Conservation (phyloP, 2,329 filamentous ascomycete species). For the Salinomyces thailandicus region DNA sequence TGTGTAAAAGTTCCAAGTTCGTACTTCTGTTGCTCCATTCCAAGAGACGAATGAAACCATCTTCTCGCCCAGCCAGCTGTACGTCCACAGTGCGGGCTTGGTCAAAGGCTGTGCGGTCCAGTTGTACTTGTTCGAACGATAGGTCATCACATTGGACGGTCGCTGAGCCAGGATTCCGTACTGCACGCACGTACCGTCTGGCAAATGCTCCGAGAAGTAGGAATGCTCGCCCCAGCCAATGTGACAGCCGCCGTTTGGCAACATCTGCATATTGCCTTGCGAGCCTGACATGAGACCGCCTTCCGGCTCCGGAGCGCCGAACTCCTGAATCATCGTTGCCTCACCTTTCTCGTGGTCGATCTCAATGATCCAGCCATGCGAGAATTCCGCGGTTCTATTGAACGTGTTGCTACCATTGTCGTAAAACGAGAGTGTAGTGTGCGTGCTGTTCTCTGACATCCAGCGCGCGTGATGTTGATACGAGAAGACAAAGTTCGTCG, state of each 20-base stretch:
- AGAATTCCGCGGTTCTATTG: conserved; percentile 29
- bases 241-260: conserved; percentile 44
- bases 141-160: conserved; percentile 39
- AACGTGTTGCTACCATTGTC: conserved; percentile 44
- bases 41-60: conserved; percentile 44
- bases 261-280: conserved; percentile 44
- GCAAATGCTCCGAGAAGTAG: conserved; percentile 35
- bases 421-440: conserved; percentile 44
- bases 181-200: conserved; percentile 43
- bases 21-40: conserved; percentile 42
- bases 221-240: conserved; percentile 46
- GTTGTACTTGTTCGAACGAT: conserved; percentile 44
- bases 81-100: conserved; percentile 30
- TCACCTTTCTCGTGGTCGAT: conserved; percentile 36
- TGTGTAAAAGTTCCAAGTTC: conserved; percentile 42
- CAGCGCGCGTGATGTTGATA: conserved; percentile 46
- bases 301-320: conserved; percentile 37
- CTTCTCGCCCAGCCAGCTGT: conserved; percentile 24
- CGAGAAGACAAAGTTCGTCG: conserved; percentile 38
- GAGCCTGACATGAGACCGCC: conserved; percentile 40
- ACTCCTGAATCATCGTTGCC: conserved; percentile 38
- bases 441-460: conserved; percentile 34
- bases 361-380: conserved; percentile 38
- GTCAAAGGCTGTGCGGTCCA: conserved; percentile 41
- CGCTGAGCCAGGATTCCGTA: conserved; percentile 38